Base-by-base conservation (phyloP, 2,329 filamentous ascomycete genomes). In the Neurospora sp. region DNA sequence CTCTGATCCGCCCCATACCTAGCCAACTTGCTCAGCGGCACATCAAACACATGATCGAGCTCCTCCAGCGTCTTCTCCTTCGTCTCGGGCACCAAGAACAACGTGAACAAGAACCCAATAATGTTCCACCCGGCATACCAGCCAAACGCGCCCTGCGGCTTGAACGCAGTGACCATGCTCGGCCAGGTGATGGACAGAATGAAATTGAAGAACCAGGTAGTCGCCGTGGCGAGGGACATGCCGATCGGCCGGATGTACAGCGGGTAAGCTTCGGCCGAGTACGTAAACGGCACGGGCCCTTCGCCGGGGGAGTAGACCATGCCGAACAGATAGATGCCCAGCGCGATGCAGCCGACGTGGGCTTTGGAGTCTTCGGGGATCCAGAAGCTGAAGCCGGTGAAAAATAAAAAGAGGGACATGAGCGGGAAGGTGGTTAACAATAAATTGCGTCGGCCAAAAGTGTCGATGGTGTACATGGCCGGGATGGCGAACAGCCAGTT, bases 381-480 rank as follows among this genome's bases (percentile, higher is more conserved):
- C 74, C 78, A 83, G 76, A 84, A 84, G 67, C 79, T 81, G 73
- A 83, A 83, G 46, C 82, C 83, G 0, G 83, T 82, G 68, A 83
- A 83, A 69, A 85, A 79, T 3, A 84, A 74, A 75, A 80, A 83
- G 0, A 84, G n/a, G 0, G 82, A 80, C 89, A 91, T 91, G 19
- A 90, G 71, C 0, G 89, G 89, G 75, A 91, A 90, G 0, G 88
- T 91, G 1, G 83, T 82, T 4, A 91, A 81, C 1, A 91, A 82
- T 8, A 91, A 80, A 72, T 88, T 88, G 23, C 89, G 83, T 3
- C 89, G 85, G 6, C 89, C 89, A 70, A 89, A 91, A 0, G 85
- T 89, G 75, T 92, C 89, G 72, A 91, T 91, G 6, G 88, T 90
- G 76, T 87, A 89, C 66, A 90, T 80, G 3, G 87, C 88, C 0